Evolutionary conservation across 2,329 filamentous ascomycete genomes (phyloP).

Genomic region (Pyrenochaeta sp.): DNA sequence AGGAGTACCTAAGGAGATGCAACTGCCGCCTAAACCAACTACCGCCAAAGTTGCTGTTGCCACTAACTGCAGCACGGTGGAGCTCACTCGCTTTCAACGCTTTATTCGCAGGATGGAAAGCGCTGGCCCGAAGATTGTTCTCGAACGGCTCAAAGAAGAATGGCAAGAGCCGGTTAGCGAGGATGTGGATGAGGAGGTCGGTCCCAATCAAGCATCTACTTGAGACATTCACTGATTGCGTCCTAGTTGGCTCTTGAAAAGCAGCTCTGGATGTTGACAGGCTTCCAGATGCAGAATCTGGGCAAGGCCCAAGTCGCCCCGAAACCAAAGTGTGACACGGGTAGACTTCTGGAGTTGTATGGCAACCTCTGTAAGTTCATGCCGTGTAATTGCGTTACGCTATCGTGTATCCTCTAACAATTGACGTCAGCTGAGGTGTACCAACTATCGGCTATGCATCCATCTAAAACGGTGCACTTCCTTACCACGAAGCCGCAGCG

Average conservation of each 20-base stretch:
- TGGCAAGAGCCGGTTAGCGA: conserved; percentile 50
- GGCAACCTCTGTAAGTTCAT: conserved; percentile 50
- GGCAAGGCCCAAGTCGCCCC: conserved; percentile 32
- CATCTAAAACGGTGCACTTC: conserved; percentile 48
- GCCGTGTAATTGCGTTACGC: conserved; percentile 20
- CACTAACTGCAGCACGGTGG: conserved; percentile 32
- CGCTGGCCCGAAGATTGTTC: conserved; percentile 61
- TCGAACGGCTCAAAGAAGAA: conserved; percentile 64
- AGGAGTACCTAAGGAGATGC: conserved; percentile 24
- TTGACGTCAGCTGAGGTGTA: conserved; percentile 52
- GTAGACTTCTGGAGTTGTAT: conserved; percentile 50
- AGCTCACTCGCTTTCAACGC: conserved; percentile 57
- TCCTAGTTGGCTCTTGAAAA: conserved; percentile 59
- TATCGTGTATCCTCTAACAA: conserved; percentile 40
- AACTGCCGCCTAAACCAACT: conserved; percentile 21
- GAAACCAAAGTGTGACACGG: conserved; percentile 39
- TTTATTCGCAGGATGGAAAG: conserved; percentile 65
- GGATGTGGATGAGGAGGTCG: conserved; percentile 56
- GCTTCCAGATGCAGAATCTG: conserved; percentile 55
- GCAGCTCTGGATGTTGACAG: conserved; percentile 69
- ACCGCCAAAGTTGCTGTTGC: conserved; percentile 24
- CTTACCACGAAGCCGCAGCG: conserved; percentile 44
- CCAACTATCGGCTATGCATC: conserved; percentile 55
- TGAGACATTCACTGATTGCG: conserved; percentile 4
- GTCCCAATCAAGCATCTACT: background rate